Conservation (phyloP, 1,139 yeast genomes). For the Candida glucosophila region DNA sequence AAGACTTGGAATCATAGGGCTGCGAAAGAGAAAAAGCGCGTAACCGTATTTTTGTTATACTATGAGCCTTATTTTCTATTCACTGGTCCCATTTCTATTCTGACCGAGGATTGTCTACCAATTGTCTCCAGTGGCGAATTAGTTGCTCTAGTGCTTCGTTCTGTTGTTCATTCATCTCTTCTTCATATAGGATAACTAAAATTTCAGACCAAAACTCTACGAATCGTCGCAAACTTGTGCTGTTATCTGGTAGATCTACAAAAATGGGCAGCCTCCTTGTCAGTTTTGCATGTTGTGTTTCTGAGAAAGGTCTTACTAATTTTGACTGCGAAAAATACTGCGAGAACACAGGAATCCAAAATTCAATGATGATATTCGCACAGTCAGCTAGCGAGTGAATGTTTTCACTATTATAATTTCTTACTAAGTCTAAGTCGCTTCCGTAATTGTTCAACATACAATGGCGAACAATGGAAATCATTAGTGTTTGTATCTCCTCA, state of each 20-base stretch:
- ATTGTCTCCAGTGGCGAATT: slow-evolving; percentile 30
- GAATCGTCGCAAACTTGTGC: slow-evolving; percentile 27
- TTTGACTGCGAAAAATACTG: slow-evolving; percentile 28
- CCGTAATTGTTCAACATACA: slow-evolving; percentile 52
- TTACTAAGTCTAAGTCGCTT: slow-evolving; percentile 41
- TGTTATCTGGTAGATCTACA: slow-evolving; percentile 19
- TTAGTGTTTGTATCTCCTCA: slow-evolving; percentile 34
- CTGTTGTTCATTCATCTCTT: slow-evolving; percentile 29
- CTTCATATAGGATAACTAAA: slow-evolving; percentile 30
- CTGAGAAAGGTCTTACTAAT: slow-evolving; percentile 17
- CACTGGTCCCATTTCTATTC: too few relatives aligned
- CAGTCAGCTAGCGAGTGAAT: slow-evolving; percentile 34
- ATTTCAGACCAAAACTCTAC: slow-evolving; percentile 44
- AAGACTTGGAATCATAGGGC: too few relatives aligned
- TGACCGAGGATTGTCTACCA: too few relatives aligned
- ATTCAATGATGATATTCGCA: slow-evolving; percentile 31
- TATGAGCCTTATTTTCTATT: too few relatives aligned
- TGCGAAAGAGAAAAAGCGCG: too few relatives aligned
- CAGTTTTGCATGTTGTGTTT: slow-evolving; percentile 7
- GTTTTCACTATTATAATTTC: slow-evolving; percentile 34
- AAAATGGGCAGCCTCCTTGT: slow-evolving; percentile 15
- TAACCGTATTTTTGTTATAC: too few relatives aligned
- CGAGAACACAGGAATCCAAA: slow-evolving; percentile 53
- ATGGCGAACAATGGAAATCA: slow-evolving; percentile 40
- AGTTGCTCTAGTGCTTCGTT: slow-evolving; percentile 29